phyloP scores from a whole-genome alignment of 306 rosid genomes.

The Rosa lucieae region DNA sequence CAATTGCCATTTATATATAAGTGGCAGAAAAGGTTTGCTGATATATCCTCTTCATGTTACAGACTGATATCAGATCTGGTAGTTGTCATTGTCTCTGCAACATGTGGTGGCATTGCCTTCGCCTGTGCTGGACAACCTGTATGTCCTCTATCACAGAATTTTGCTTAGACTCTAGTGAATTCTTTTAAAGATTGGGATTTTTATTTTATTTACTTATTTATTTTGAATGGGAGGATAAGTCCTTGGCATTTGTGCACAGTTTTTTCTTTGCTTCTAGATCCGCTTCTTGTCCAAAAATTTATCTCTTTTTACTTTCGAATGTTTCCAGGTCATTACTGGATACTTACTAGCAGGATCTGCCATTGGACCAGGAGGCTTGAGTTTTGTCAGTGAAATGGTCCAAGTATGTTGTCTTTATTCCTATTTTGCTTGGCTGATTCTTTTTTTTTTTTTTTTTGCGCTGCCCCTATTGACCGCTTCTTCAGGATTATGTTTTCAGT shows the following conservation, averaged over 20 bases:
- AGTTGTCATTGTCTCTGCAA: constrained; percentile 94
- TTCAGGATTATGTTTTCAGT: background rate
- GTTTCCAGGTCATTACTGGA: constrained; percentile 82
- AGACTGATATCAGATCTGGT: constrained; percentile 95
- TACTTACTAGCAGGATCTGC: constrained; percentile 89
- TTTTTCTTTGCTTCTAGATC: constrained; percentile 17
- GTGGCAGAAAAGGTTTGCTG: constrained; percentile 34
- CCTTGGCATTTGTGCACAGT: background rate
- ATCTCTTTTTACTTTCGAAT: constrained; percentile 22
- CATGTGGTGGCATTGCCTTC: constrained; percentile 97
- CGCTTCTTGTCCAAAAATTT: background rate
- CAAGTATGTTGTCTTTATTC: constrained; percentile 63
- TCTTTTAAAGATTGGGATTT: background rate
- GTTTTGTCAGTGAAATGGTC: constrained; percentile 96
- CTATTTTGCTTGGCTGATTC: background rate
- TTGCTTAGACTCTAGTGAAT: background rate
- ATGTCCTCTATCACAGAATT: constrained; percentile 36
- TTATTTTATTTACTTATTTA: background rate
- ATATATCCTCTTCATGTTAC: constrained; percentile 34
- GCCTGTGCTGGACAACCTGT: constrained; percentile 99
- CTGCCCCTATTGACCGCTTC: background rate
- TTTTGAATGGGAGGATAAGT: background rate
- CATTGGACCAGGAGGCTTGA: constrained; percentile 94
- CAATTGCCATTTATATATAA: constrained; percentile 18
- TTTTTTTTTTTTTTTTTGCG: background rate